These are phyloP conservation scores for Iris pallida DNA, from an alignment of 116 monocot species.

Conservation along the genomic window DNA sequence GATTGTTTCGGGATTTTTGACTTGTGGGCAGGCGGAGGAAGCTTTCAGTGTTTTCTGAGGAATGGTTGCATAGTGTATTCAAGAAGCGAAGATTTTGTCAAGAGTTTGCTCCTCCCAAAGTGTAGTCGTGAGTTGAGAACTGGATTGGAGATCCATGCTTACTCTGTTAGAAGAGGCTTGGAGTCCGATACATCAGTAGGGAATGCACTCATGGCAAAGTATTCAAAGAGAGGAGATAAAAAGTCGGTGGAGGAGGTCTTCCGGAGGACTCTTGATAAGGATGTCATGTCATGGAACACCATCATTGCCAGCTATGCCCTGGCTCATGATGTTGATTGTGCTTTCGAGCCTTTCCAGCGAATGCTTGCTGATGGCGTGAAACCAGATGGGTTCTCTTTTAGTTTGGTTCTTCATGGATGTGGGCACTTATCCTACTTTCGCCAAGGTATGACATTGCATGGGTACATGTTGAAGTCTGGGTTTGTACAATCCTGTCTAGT, in stretches of 20 bases:
- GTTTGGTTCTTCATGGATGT: slow-evolving; percentile 30
- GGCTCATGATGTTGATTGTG: slow-evolving; percentile 28
- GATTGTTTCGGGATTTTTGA: slow-evolving; percentile 53
- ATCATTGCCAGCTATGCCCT: slow-evolving; percentile 38
- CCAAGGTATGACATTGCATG: slow-evolving; percentile 31
- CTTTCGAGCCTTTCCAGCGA: slow-evolving; percentile 40
- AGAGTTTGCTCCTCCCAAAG: slow-evolving; percentile 49
- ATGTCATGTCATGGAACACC: slow-evolving; percentile 70
- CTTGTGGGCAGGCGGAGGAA: slow-evolving; percentile 16
- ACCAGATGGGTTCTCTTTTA: slow-evolving; percentile 37
- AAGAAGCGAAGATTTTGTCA: slow-evolving; percentile 28
- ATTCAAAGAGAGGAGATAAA: slow-evolving; percentile 34
- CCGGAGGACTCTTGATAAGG: slow-evolving; percentile 36
- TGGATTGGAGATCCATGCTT: slow-evolving; percentile 77
- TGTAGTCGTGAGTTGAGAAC: slow-evolving; percentile 20
- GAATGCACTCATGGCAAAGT: slow-evolving; percentile 80
- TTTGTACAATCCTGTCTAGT: slow-evolving; percentile 28
- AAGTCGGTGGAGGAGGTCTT: slow-evolving; percentile 29
- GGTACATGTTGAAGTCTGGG: slow-evolving; percentile 26
- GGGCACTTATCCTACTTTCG: slow-evolving; percentile 28
- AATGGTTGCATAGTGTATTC: slow-evolving; percentile 28
- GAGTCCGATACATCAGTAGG: slow-evolving; percentile 46
- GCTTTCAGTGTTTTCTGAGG: slow-evolving; percentile 49
- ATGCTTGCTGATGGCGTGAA: neutral
- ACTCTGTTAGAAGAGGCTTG: slow-evolving; percentile 48